These are phyloP conservation scores for Colletotrichum spinosum DNA, from an alignment of 2,329 filamentous ascomycete genomes.

Conservation along the genomic window DNA sequence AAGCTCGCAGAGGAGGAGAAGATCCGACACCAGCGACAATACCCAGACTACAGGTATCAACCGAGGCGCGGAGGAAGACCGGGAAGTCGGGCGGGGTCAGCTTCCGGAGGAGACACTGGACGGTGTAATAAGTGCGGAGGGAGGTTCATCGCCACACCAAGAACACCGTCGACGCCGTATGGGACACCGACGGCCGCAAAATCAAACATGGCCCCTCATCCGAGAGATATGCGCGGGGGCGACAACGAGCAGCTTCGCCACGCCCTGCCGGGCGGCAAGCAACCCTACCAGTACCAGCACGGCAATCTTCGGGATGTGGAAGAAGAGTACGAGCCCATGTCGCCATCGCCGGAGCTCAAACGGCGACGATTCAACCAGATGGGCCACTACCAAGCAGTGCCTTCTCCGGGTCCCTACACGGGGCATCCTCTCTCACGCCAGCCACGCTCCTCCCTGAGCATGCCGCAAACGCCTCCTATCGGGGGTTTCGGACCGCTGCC, in stretches of 20 bases:
- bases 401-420: constrained; percentile 31
- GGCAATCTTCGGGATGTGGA: constrained; percentile 41
- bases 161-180: constrained; percentile 66
- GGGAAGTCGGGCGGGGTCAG: constrained; percentile 46
- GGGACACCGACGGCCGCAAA: constrained; percentile 49
- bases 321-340: constrained; percentile 54
- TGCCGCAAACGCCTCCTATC: constrained; percentile 41
- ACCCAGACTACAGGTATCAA: constrained; percentile 95
- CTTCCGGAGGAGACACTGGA: constrained; percentile 60
- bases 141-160: constrained; percentile 71
- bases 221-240: constrained; percentile 24
- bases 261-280: constrained; percentile 29
- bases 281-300: constrained; percentile 30
- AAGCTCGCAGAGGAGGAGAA: constrained; percentile 93
- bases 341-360: constrained; percentile 68
- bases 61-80: constrained; percentile 73
- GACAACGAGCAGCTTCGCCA: constrained; percentile 34
- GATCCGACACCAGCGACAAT: constrained; percentile 85
- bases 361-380: constrained; percentile 69
- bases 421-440: constrained; percentile 30
- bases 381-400: constrained; percentile 47
- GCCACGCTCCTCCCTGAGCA: constrained; percentile 38
- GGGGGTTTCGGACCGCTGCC: constrained; percentile 44
- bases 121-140: constrained; percentile 80
- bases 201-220: constrained; percentile 37